phyloP scores from a whole-genome alignment of 163 green algal species.

The Scenedesmus sp. region DNA sequence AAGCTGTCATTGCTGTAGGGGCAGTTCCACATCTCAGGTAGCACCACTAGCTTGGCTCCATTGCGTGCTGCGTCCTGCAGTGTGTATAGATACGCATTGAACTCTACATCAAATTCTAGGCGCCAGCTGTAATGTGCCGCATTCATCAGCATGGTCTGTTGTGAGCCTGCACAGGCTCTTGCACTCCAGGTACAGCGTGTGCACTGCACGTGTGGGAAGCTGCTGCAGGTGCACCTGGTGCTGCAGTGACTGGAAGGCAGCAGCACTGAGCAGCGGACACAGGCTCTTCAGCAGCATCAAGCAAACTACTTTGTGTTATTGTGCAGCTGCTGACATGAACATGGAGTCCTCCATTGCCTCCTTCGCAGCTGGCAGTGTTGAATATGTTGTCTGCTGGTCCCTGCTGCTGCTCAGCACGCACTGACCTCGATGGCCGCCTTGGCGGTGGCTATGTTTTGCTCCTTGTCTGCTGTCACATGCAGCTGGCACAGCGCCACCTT shows the following conservation, averaged over 20 bases:
- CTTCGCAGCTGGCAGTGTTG: not conserved
- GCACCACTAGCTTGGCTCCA: constrained; percentile 91
- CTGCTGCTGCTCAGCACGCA: not conserved
- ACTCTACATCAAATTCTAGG: no score
- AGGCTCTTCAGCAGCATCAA: not conserved
- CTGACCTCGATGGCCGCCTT: constrained; percentile 69
- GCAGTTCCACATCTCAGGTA: constrained; percentile 98
- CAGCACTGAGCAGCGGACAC: not conserved
- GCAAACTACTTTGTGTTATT: no score
- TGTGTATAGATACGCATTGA: no score
- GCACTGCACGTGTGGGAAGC: not conserved
- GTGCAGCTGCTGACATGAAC: no score
- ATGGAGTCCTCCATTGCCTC: no score
- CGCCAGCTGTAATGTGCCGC: no score
- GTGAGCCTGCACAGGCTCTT: no score
- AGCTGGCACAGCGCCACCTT: constrained; percentile 91
- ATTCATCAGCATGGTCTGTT: no score
- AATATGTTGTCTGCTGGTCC: not conserved
- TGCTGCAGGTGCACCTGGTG: not conserved
- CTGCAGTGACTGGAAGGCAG: not conserved
- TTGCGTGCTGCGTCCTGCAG: constrained; percentile 72
- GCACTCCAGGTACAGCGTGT: no score
- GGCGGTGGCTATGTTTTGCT: constrained; percentile 79
- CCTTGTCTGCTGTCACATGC: constrained; percentile 76
- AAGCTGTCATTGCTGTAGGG: constrained; percentile 97